These are phyloP conservation scores for Amborella trichopoda DNA, from an alignment of 164 flowering plant genomes.

Conservation along the genomic window DNA sequence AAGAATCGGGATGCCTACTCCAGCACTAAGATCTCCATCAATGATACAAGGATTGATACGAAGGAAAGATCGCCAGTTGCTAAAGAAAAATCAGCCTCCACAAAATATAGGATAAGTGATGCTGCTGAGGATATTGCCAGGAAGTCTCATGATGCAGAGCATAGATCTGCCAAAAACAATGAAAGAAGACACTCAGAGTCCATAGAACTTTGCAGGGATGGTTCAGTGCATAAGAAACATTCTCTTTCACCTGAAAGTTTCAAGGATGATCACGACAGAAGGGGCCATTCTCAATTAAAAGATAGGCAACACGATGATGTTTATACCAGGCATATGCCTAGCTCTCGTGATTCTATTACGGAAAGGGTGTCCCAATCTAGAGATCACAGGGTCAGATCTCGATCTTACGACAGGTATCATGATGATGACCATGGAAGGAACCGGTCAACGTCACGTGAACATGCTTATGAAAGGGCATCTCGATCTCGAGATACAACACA, in stretches of 20 bases:
- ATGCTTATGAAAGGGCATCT: constrained; percentile 26
- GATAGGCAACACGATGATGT: constrained; percentile 16
- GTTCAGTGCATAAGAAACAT: constrained; percentile 9
- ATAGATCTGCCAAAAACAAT: constrained; percentile 3
- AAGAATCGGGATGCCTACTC: background rate
- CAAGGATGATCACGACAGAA: constrained; percentile 12
- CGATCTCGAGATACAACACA: constrained; percentile 26
- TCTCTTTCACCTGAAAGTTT: constrained; percentile 20
- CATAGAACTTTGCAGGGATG: constrained; percentile 4
- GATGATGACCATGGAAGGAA: constrained; percentile 18
- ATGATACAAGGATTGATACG: constrained; percentile 4
- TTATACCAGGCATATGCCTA: constrained; percentile 22
- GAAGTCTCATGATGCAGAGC: constrained; percentile 1
- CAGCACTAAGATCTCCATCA: constrained; percentile 12
- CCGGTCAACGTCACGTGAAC: constrained; percentile 40
- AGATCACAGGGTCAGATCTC: constrained; percentile 23
- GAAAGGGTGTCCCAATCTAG: constrained; percentile 33
- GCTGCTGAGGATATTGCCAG: background rate
- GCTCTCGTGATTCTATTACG: constrained; percentile 31
- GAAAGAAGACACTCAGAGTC: constrained; percentile 5
- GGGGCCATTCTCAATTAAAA: constrained; percentile 16
- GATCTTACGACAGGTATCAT: constrained; percentile 15
- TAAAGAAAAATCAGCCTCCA: constrained; percentile 6
- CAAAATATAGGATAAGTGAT: constrained; percentile 10
- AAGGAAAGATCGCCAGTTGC: constrained; percentile 11